These are phyloP conservation scores for Lodderomyces parapsilosis DNA, from an alignment of 1,139 yeast genomes.

Conservation along the genomic window DNA sequence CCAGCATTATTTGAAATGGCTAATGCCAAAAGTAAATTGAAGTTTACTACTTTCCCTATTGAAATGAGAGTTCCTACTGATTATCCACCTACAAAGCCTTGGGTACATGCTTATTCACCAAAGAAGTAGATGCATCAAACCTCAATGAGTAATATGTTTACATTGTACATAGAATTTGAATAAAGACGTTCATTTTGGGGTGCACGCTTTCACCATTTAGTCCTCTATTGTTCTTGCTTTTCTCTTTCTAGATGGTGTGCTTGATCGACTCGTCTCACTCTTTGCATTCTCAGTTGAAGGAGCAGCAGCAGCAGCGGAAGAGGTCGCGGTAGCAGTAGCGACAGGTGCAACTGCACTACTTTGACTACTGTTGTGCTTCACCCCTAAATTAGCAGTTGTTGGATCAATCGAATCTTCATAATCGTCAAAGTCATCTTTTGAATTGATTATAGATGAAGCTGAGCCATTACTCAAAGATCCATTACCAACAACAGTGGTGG, in stretches of 20 bases:
- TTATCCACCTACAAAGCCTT: conserved; percentile 79
- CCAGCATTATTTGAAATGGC: conserved; percentile 55
- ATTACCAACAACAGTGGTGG: too few relatives aligned
- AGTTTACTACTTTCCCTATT: conserved; percentile 55
- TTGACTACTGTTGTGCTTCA: conserved; percentile 4
- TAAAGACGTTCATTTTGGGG: too few relatives aligned
- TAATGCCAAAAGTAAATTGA: conserved; percentile 23
- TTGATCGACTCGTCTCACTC: conserved; percentile 9
- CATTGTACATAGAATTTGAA: conserved; percentile 4
- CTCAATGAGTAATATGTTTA: conserved; percentile 2
- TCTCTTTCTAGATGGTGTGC: conserved; percentile 38
- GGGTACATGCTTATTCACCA: conserved; percentile 64
- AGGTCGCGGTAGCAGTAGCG: background rate
- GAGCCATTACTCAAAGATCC: conserved; percentile 6
- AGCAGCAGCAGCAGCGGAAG: background rate
- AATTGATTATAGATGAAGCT: background rate
- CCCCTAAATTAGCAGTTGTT: conserved; percentile 10
- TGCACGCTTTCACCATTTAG: background rate
- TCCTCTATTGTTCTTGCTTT: conserved; percentile 34
- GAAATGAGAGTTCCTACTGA: conserved; percentile 89
- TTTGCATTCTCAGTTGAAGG: background rate
- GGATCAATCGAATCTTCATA: conserved; percentile 49
- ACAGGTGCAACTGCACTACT: background rate
- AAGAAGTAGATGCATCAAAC: conserved; percentile 12
- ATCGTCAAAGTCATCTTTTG: conserved; percentile 43